Percentiles rank a stretch among this genome's conserved stretches.
These are phyloP conservation scores for Aspergillus coremiiformis DNA, from an alignment of 495 filamentous ascomycete genomes.

Conservation along the genomic window DNA sequence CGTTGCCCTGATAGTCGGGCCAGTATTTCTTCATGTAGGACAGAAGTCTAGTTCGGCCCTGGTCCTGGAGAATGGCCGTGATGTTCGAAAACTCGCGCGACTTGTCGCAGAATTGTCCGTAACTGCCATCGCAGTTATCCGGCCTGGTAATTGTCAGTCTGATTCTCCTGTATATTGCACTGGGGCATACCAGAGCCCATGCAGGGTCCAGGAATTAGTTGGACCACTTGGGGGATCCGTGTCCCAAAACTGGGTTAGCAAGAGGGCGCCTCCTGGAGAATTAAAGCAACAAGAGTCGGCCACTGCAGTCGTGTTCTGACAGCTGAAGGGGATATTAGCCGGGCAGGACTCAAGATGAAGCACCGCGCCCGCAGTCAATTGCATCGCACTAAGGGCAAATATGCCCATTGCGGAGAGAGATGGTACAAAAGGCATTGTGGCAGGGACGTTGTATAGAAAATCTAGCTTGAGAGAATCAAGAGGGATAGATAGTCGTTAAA, in stretches of 20 bases:
- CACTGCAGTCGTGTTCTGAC: constrained; percentile 27
- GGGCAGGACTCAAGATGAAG: constrained; percentile 23
- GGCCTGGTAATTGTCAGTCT: constrained; percentile 39
- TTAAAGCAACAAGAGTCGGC: constrained; percentile 70
- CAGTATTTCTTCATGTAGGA: constrained; percentile 68
- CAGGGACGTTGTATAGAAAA: neutral
- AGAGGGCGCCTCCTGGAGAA: constrained; percentile 60
- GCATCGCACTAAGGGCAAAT: constrained; percentile 23
- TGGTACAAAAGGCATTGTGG: constrained; percentile 12
- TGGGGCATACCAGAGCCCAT: constrained; percentile 57
- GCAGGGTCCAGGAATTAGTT: constrained; percentile 72
- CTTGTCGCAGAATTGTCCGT: constrained; percentile 58
- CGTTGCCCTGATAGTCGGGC: constrained; percentile 51
- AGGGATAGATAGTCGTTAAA: neutral
- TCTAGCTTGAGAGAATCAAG: neutral
- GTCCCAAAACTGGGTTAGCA: constrained; percentile 83
- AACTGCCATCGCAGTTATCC: constrained; percentile 73
- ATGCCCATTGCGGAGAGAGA: constrained; percentile 18
- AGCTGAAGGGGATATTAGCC: constrained; percentile 29
- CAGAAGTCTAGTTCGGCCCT: constrained; percentile 51
- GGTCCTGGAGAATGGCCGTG: constrained; percentile 49
- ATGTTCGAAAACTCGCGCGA: constrained; percentile 61
- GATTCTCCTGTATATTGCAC: neutral
- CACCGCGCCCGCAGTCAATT: constrained; percentile 15
- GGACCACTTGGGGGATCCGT: constrained; percentile 55